Conservation (phyloP, 140 eudicot species). For the Cichorium intybus region DNA sequence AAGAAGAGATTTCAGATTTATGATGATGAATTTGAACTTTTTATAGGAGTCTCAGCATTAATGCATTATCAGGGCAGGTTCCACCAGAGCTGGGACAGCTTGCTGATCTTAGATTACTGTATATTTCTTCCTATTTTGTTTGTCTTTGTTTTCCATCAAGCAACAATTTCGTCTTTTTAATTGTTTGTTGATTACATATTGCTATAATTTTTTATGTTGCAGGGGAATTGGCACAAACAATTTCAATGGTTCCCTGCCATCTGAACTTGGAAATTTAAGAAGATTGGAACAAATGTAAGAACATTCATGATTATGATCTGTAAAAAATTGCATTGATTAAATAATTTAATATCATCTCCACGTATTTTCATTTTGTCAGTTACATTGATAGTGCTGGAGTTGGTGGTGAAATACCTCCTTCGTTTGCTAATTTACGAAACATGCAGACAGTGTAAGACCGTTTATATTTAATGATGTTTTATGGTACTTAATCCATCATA, state of each 20-base stretch:
- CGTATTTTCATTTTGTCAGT: slow-evolving; percentile 29
- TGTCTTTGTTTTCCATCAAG: not conserved
- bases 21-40: not conserved
- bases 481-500: not conserved
- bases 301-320: not conserved
- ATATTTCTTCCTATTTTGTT: slow-evolving; percentile 11
- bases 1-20: not conserved
- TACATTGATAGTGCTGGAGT: slow-evolving; percentile 60
- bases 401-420: slow-evolving; percentile 54
- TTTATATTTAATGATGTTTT: slow-evolving; percentile 13
- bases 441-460: slow-evolving; percentile 48
- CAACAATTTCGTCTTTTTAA: not conserved
- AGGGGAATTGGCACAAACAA: slow-evolving; percentile 55
- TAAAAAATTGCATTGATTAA: not conserved
- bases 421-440: slow-evolving; percentile 43
- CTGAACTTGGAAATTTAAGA: slow-evolving; percentile 55
- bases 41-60: slow-evolving; percentile 40
- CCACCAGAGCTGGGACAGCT: slow-evolving; percentile 59
- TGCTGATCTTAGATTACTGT: slow-evolving; percentile 52
- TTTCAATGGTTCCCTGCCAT: slow-evolving; percentile 72
- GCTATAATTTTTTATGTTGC: not conserved
- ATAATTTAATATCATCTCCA: not conserved
- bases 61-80: slow-evolving; percentile 62
- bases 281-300: slow-evolving; percentile 49
- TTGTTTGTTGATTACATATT: not conserved